These are phyloP conservation scores for Leccinum obscurum DNA, from an alignment of 768 basidiomycete species.

Conservation along the genomic window DNA sequence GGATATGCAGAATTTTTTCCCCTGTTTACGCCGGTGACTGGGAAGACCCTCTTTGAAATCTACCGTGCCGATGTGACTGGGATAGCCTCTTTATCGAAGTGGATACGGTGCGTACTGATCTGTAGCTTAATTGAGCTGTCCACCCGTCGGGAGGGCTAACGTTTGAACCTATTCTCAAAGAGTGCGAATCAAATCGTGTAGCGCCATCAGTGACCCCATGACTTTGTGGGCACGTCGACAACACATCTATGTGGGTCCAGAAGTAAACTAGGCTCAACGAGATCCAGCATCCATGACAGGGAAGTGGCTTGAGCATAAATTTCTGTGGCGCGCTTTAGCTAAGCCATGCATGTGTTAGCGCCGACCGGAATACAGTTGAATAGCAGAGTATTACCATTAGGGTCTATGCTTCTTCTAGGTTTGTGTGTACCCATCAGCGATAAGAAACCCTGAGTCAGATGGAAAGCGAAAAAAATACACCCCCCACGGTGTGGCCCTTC, in stretches of 20 bases:
- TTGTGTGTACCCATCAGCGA: neutral
- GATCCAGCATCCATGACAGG: neutral
- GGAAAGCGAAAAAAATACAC: neutral
- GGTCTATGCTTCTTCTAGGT: neutral
- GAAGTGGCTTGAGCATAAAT: neutral
- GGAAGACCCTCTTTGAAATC: neutral
- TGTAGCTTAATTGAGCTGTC: neutral
- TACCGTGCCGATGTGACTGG: neutral
- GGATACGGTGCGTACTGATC: neutral
- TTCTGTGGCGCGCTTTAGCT: neutral
- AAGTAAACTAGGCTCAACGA: neutral
- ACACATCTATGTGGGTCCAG: neutral
- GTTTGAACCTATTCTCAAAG: neutral
- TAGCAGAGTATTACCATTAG: neutral
- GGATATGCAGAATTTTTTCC: no score
- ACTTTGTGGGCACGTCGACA: neutral
- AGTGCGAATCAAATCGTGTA: neutral
- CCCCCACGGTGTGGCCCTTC: neutral
- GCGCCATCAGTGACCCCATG: neutral
- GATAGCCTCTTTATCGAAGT: neutral
- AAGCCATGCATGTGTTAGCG: neutral
- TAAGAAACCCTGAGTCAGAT: neutral
- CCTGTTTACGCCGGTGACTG: neutral
- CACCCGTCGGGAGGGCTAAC: neutral
- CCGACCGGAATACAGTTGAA: neutral